Evolutionary conservation across 1,284 basidiomycete species (phyloP).

Genomic region (Leccinum pachyderme): DNA sequence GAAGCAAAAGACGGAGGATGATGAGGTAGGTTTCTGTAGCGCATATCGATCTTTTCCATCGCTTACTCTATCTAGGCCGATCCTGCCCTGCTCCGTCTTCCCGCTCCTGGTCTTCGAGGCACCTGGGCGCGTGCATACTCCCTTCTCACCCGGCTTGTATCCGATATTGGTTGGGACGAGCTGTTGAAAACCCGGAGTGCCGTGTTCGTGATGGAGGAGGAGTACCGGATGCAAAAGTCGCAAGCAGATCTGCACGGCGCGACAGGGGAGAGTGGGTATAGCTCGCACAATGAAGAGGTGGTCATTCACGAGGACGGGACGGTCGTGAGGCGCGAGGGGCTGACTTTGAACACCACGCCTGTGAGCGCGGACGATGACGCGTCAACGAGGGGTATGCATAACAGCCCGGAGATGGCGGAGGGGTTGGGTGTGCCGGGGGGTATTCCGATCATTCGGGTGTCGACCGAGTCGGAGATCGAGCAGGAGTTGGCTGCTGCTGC

Average conservation of each 20-base stretch:
- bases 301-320: slow-evolving; percentile 61
- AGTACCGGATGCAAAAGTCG: slow-evolving; percentile 88
- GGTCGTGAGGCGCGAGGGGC: slow-evolving; percentile 26
- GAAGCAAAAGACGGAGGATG: slow-evolving; percentile 73
- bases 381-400: slow-evolving; percentile 60
- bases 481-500: slow-evolving; percentile 35
- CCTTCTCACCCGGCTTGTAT: slow-evolving; percentile 86
- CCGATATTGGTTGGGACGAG: slow-evolving; percentile 98
- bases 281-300: slow-evolving; percentile 10
- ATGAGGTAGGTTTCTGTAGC: slow-evolving; percentile 56
- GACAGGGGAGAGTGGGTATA: neutral
- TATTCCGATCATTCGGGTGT: slow-evolving; percentile 89
- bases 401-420: slow-evolving; percentile 30
- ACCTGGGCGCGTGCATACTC: slow-evolving; percentile 96
- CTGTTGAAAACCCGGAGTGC: slow-evolving; percentile 88
- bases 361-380: slow-evolving; percentile 66
- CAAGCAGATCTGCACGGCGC: slow-evolving; percentile 52
- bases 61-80: slow-evolving; percentile 60
- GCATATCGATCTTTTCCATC: neutral
- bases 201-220: slow-evolving; percentile 99
- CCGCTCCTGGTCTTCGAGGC: slow-evolving; percentile 90
- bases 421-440: slow-evolving; percentile 29
- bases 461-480: slow-evolving; percentile 41
- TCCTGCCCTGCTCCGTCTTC: slow-evolving; percentile 87
- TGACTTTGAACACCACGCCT: slow-evolving; percentile 26